Evolutionary conservation across 2,329 filamentous ascomycete species (phyloP).

Genomic region (Chrysoporthe austroafricana): DNA sequence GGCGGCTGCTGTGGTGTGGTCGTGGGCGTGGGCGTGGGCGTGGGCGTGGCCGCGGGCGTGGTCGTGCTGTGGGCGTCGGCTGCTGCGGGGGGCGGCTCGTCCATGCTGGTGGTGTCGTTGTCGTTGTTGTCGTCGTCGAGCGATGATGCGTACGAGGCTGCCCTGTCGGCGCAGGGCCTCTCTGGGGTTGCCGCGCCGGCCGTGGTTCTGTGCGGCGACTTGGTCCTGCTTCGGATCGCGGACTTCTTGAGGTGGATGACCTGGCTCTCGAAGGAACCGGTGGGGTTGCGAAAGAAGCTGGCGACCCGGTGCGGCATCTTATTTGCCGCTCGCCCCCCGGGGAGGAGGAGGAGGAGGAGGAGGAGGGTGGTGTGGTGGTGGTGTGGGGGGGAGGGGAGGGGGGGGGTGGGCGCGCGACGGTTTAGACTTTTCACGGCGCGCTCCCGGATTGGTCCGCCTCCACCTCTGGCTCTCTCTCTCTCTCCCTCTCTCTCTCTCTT

Average conservation of each 20-base stretch:
- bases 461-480: not conserved
- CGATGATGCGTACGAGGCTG: conserved; percentile 43
- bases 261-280: conserved; percentile 48
- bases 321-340: not conserved
- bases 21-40: conserved; percentile 26
- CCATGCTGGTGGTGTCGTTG: conserved; percentile 29
- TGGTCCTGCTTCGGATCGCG: conserved; percentile 38
- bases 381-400: too few species aligned
- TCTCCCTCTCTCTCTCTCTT: too few species aligned
- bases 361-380: too few species aligned
- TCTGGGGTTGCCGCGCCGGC: conserved; percentile 19
- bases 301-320: conserved; percentile 62
- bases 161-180: conserved; percentile 38
- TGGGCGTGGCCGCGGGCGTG: not conserved
- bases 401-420: not conserved
- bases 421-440: not conserved
- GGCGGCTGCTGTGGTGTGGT: conserved; percentile 15
- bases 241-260: conserved; percentile 54
- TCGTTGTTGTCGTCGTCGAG: conserved; percentile 37
- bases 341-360: too few species aligned
- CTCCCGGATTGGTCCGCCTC: not conserved
- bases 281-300: conserved; percentile 61
- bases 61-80: conserved; percentile 27
- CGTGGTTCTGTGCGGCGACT: conserved; percentile 36
- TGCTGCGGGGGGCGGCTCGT: conserved; percentile 30